Base-by-base conservation (phyloP, 2,329 filamentous ascomycete species). In the Aspergillus amoenus region DNA sequence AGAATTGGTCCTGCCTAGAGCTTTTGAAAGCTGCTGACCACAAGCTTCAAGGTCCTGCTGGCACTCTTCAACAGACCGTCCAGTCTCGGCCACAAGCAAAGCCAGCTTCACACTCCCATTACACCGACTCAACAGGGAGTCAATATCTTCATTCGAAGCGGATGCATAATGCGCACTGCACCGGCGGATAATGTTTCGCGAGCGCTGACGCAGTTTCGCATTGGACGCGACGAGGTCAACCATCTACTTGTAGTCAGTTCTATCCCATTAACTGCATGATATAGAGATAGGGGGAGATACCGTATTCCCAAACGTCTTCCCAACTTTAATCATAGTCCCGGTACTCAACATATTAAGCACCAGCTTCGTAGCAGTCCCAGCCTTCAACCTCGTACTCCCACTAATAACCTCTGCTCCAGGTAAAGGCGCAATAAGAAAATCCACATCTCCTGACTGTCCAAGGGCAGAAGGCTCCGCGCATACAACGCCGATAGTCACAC, bases 321-420 rank as follows among this genome's bases (percentile, higher is more conserved):
- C 76, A 9, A 67, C 64, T 30, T 66, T 68, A 34, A 79, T 73
- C 72, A 78, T 77, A 8, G 72, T 67, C 1, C 77, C 75, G 1
- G 76, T 78, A 43, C 75, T 78, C 2, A 79, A 61, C 75, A 78
- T 79, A 55, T 79, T 78, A 44, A 78, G 60, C 1, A 77, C 74
- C 56, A 79, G 59, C 60, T 80, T 80, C 0, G 78, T 79, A 1
- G 74, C 76, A 0, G 75, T 79, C 15, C 78, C 78, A 1, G 77
- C 76, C 60, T 79, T 79, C 56, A 79, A 67, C 30, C 78, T 66
- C 1, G 78, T 80, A 60, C 77, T 80, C 2, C 77, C 77, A n/a
- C 77, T 3, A 79, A 69, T 4, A 77, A 72, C 61, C 17, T 43
- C 41, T 13, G 41, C 18, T 0, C 41, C 41, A 3, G 41, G 41